Conservation (phyloP, 352 stramenopile genomes). For the Thalassiosira mediterranea region DNA sequence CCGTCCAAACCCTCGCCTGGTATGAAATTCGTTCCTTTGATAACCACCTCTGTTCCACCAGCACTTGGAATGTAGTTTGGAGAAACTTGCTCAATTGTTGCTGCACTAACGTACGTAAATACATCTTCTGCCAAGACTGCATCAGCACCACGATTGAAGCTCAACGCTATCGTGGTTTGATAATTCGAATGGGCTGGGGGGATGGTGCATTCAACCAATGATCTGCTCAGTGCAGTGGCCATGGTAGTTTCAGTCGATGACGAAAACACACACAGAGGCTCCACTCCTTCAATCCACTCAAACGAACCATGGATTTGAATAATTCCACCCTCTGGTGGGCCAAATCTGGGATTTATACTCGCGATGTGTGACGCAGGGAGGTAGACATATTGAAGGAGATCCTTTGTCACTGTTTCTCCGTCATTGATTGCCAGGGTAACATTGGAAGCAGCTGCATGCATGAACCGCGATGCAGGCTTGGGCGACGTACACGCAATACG, state of each 20-base stretch:
- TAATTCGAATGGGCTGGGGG: slow-evolving; percentile 1
- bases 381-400: slow-evolving; percentile 20
- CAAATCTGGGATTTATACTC: slow-evolving; percentile 34
- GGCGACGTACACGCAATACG: slow-evolving; percentile 27
- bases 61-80: slow-evolving; percentile 19
- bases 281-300: slow-evolving; percentile 16
- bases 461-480: background rate
- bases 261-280: slow-evolving; percentile 32
- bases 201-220: slow-evolving; percentile 26
- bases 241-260: background rate
- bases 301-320: slow-evolving; percentile 42
- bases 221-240: slow-evolving; percentile 29
- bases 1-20: slow-evolving; percentile 1
- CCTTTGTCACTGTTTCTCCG: background rate
- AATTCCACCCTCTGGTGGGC: slow-evolving; percentile 15
- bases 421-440: slow-evolving; percentile 18
- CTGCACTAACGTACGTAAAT: slow-evolving; percentile 17
- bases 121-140: slow-evolving; percentile 10
- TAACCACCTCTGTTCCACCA: slow-evolving; percentile 15
- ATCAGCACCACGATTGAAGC: slow-evolving; percentile 41
- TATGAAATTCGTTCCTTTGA: slow-evolving; percentile 15
- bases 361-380: slow-evolving; percentile 22
- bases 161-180: slow-evolving; percentile 13
- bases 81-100: slow-evolving; percentile 1
- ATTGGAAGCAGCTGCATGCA: slow-evolving; percentile 9